Percentiles rank a stretch among this genome's conserved stretches.
phyloP scores from a whole-genome alignment of 495 filamentous ascomycete genomes.

The Friedmanniomyces simplex region DNA sequence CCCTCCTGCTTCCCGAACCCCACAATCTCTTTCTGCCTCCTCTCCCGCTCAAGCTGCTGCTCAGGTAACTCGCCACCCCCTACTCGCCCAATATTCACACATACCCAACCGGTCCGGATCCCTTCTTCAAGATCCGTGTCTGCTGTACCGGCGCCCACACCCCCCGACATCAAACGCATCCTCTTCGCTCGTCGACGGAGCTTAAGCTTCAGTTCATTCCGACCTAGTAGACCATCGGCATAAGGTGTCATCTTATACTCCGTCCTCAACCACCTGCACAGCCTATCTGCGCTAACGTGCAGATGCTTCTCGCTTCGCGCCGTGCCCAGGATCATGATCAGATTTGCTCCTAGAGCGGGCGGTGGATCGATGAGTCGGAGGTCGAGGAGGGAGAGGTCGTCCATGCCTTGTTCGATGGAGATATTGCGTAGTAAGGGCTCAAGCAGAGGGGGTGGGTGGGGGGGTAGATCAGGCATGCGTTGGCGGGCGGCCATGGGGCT shows the following conservation, averaged over 20 bases:
- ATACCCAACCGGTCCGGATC: slow-evolving; percentile 87
- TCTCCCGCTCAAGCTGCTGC: slow-evolving; percentile 29
- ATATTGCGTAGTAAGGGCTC: slow-evolving; percentile 63
- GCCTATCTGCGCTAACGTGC: slow-evolving; percentile 79
- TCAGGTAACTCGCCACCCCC: slow-evolving; percentile 39
- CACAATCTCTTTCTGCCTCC: slow-evolving; percentile 40
- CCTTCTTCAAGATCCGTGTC: slow-evolving; percentile 56
- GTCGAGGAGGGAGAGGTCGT: slow-evolving; percentile 66
- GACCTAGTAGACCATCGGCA: slow-evolving; percentile 79
- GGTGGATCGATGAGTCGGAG: slow-evolving; percentile 75
- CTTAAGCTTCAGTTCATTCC: slow-evolving; percentile 84
- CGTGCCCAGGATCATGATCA: slow-evolving; percentile 90
- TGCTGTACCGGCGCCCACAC: slow-evolving; percentile 39
- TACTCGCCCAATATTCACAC: slow-evolving; percentile 73
- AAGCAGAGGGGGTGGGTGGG: slow-evolving; percentile 61
- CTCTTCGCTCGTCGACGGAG: slow-evolving; percentile 67
- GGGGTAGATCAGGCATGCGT: slow-evolving; percentile 65
- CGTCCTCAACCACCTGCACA: slow-evolving; percentile 74
- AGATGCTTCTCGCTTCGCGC: slow-evolving; percentile 88
- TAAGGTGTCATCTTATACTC: slow-evolving; percentile 55
- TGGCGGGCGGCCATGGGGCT: slow-evolving; percentile 49
- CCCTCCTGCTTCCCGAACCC: slow-evolving; percentile 60
- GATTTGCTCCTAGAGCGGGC: slow-evolving; percentile 71
- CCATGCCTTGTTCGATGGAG: slow-evolving; percentile 72
- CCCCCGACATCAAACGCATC: slow-evolving; percentile 58